A percentile compares a stretch with the other conserved stretches of the same genome.
phyloP scores from a whole-genome alignment of 2,329 filamentous ascomycete genomes.

The Apiospora rasikravindrae region DNA sequence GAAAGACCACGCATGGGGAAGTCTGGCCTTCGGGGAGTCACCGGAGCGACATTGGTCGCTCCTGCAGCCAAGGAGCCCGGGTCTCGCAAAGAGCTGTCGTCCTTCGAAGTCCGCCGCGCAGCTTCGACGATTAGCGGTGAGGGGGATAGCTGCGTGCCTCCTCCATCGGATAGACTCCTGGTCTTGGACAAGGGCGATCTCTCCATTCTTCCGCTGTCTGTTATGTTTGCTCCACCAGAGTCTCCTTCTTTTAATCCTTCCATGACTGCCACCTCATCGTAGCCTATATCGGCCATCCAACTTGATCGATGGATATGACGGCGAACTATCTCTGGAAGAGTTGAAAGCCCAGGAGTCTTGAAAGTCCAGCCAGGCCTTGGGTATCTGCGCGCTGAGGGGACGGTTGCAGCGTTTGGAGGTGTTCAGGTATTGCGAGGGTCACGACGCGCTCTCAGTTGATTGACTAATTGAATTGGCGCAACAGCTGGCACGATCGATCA shows the following conservation, averaged over 20 bases:
- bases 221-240: slow-evolving; percentile 16
- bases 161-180: slow-evolving; percentile 70
- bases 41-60: slow-evolving; percentile 52
- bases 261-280: slow-evolving; percentile 37
- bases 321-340: background rate
- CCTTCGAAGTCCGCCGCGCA: slow-evolving; percentile 64
- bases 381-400: background rate
- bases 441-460: background rate
- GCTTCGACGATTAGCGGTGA: slow-evolving; percentile 63
- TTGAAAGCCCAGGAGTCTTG: background rate
- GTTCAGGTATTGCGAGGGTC: background rate
- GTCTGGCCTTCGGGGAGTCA: slow-evolving; percentile 74
- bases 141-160: slow-evolving; percentile 61
- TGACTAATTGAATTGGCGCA: background rate
- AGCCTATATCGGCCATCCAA: slow-evolving; percentile 19
- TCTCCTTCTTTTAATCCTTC: slow-evolving; percentile 25
- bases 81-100: slow-evolving; percentile 64
- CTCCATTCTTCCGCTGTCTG: slow-evolving; percentile 25
- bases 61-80: slow-evolving; percentile 37
- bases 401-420: background rate
- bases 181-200: slow-evolving; percentile 55
- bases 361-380: background rate
- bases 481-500: slow-evolving; percentile 1
- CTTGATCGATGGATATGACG: background rate
- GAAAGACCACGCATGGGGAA: slow-evolving; percentile 69